These are phyloP conservation scores for Plantago ovata DNA, from an alignment of 257 asterid genomes.

Conservation along the genomic window DNA sequence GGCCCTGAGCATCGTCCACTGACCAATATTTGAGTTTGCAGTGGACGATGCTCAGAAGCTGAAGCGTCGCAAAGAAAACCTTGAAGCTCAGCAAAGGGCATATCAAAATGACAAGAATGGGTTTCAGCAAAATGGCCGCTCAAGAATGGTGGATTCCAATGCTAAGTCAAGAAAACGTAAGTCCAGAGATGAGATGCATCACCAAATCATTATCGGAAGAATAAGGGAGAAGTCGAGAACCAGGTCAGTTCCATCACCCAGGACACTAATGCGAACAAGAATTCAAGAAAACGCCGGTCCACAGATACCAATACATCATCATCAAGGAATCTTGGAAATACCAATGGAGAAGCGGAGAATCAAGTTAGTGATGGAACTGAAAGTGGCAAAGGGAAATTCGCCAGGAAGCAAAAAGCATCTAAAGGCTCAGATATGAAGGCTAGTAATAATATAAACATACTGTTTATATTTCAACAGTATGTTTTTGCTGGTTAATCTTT, in stretches of 20 bases:
- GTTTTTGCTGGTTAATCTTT: too few species aligned
- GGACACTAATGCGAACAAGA: slow-evolving; percentile 13
- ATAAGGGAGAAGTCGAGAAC: slow-evolving; percentile 27
- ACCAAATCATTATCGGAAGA: slow-evolving; percentile 20
- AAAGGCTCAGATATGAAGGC: slow-evolving; percentile 23
- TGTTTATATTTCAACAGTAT: too few species aligned
- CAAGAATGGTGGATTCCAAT: slow-evolving; percentile 19
- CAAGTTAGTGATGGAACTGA: slow-evolving; percentile 22
- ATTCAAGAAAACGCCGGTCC: slow-evolving; percentile 49
- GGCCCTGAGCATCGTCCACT: slow-evolving; percentile 85
- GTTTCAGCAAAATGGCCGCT: slow-evolving; percentile 25
- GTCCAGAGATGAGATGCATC: slow-evolving; percentile 30
- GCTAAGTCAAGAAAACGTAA: slow-evolving; percentile 46
- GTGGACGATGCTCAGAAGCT: slow-evolving; percentile 76
- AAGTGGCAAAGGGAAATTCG: slow-evolving; percentile 25
- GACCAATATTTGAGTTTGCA: slow-evolving; percentile 98
- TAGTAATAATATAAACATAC: not conserved
- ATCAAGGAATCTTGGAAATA: slow-evolving; percentile 22
- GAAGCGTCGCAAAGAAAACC: slow-evolving; percentile 67
- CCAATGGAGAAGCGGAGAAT: slow-evolving; percentile 27
- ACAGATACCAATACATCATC: slow-evolving; percentile 33
- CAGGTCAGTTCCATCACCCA: slow-evolving; percentile 16
- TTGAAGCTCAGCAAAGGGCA: slow-evolving; percentile 46
- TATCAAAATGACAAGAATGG: slow-evolving; percentile 21
- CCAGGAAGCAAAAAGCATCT: slow-evolving; percentile 30